These are phyloP conservation scores for Tuber melanosporum DNA, from an alignment of 495 filamentous ascomycete genomes.

Conservation along the genomic window DNA sequence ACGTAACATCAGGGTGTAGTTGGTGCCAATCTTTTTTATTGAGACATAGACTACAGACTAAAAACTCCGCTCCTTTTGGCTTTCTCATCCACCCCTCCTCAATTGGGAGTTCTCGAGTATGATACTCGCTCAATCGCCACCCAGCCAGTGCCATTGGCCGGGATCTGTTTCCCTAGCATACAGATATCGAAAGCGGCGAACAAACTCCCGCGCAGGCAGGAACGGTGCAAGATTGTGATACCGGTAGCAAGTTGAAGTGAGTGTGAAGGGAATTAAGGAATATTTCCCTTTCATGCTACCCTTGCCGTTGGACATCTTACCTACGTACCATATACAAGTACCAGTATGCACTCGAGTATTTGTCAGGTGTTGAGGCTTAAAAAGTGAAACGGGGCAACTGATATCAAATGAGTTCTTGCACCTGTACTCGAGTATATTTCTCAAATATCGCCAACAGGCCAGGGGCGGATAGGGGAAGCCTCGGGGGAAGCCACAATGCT, in stretches of 20 bases:
- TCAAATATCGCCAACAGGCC: not conserved
- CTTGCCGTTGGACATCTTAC: not conserved
- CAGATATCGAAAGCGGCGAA: slow-evolving; percentile 14
- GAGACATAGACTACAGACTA: not conserved
- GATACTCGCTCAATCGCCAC: not conserved
- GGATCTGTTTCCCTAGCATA: slow-evolving; percentile 11
- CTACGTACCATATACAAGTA: not conserved
- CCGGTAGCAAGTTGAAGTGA: not conserved
- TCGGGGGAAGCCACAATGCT: not conserved
- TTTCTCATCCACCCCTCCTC: not conserved
- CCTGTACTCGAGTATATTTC: not conserved
- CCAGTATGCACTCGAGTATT: not conserved
- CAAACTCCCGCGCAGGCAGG: slow-evolving; percentile 4
- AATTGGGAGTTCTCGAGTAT: no score
- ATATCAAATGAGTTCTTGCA: not conserved
- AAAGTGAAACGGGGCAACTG: not conserved
- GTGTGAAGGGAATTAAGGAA: not conserved
- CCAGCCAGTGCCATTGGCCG: slow-evolving; percentile 12
- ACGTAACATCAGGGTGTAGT: slow-evolving; percentile 22
- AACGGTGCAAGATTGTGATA: not conserved
- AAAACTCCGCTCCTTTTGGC: not conserved
- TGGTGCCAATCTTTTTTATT: not conserved
- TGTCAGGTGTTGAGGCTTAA: not conserved
- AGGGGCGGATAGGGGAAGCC: not conserved
- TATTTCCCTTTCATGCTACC: not conserved